These are phyloP conservation scores for Sarocladiaceae sp. DNA, from an alignment of 2,329 filamentous ascomycete genomes.

Conservation along the genomic window DNA sequence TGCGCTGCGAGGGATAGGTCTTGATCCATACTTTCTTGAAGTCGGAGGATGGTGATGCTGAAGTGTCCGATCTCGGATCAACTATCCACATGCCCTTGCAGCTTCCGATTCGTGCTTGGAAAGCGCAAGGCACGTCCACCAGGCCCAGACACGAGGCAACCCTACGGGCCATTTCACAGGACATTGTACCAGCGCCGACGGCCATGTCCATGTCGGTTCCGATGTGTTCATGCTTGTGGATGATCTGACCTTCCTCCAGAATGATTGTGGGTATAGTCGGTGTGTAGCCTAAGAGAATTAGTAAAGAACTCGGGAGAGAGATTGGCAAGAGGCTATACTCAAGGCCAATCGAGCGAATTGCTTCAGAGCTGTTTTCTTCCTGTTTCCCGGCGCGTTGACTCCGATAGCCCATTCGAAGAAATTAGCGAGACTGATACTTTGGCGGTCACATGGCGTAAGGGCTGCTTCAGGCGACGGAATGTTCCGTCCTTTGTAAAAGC, in stretches of 20 bases:
- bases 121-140: slow-evolving; percentile 53
- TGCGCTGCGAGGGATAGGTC: slow-evolving; percentile 62
- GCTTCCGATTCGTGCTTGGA: slow-evolving; percentile 67
- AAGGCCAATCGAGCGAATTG: slow-evolving; percentile 54
- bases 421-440: neutral
- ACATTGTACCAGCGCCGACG: slow-evolving; percentile 64
- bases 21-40: slow-evolving; percentile 65
- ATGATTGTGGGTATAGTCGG: slow-evolving; percentile 42
- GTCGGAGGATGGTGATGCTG: no score
- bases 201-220: slow-evolving; percentile 49
- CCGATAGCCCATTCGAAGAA: slow-evolving; percentile 52
- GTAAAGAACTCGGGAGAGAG: neutral
- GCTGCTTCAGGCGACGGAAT: neutral
- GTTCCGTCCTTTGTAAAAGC: slow-evolving; percentile 24
- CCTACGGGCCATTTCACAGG: slow-evolving; percentile 49
- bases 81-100: slow-evolving; percentile 75
- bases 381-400: slow-evolving; percentile 32
- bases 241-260: slow-evolving; percentile 44
- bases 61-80: slow-evolving; percentile 41
- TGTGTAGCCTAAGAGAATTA: slow-evolving; percentile 41
- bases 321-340: slow-evolving; percentile 34
- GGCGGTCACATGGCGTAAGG: neutral
- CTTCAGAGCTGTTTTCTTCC: slow-evolving; percentile 45
- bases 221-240: slow-evolving; percentile 23
- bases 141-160: slow-evolving; percentile 50